Evolutionary conservation across 2,329 filamentous ascomycete species (phyloP).

Genomic region (Fusarium burgessii): DNA sequence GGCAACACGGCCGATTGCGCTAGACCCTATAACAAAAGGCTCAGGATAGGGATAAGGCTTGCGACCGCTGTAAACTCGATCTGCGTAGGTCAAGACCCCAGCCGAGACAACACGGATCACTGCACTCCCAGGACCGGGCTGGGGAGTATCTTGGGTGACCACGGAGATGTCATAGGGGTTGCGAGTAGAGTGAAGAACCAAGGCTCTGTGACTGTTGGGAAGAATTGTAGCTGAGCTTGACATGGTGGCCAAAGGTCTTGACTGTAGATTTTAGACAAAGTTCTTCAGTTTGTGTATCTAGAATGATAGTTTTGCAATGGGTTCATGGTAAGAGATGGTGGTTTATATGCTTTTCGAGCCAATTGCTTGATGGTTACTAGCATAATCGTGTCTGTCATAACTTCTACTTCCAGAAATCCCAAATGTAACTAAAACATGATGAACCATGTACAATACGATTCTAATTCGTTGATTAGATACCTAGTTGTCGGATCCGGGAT

Average conservation of each 20-base stretch:
- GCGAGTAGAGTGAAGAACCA: background rate
- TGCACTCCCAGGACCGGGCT: background rate
- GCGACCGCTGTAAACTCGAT: background rate
- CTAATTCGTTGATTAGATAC: rapidly evolving
- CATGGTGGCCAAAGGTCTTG: background rate
- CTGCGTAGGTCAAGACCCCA: background rate
- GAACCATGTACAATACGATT: no score
- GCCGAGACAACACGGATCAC: background rate
- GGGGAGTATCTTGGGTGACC: background rate
- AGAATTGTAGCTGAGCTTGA: background rate
- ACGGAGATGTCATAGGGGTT: constrained; percentile 7
- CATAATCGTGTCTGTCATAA: no score
- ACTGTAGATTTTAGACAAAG: background rate
- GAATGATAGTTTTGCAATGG: no score
- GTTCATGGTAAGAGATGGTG: no score
- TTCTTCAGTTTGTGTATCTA: rapidly evolving
- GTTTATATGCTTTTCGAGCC: no score
- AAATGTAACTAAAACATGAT: no score
- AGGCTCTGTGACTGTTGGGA: background rate
- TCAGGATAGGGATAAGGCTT: constrained; percentile 3
- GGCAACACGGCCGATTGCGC: background rate
- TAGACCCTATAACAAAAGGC: constrained; percentile 8
- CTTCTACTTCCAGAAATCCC: no score
- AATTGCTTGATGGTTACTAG: no score
- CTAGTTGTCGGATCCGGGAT: rapidly evolving